Evolutionary conservation across 1,139 yeast genomes (phyloP).

Genomic region (Blastobotrys petasosporus): DNA sequence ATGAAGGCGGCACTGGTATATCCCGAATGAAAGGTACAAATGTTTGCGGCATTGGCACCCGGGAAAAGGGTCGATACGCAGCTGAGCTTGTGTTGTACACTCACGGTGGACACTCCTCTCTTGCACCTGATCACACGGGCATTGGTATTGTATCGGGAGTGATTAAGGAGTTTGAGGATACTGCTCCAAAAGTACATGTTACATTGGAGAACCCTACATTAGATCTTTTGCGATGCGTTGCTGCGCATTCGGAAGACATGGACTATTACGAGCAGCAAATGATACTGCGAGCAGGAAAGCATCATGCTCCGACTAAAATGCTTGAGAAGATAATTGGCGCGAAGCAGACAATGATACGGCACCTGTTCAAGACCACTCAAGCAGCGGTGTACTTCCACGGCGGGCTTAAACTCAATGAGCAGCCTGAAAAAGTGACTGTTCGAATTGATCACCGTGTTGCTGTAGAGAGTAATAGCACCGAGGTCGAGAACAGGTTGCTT

Average conservation of each 20-base stretch:
- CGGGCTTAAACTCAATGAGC: slow-evolving; percentile 64
- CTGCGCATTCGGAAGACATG: slow-evolving; percentile 16
- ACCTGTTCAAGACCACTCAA: slow-evolving; percentile 55
- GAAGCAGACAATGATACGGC: slow-evolving; percentile 21
- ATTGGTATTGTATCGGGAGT: slow-evolving; percentile 64
- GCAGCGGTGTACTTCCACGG: slow-evolving; percentile 66
- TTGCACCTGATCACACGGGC: slow-evolving; percentile 65
- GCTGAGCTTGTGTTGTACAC: slow-evolving; percentile 46
- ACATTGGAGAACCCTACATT: slow-evolving; percentile 48
- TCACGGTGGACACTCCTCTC: slow-evolving; percentile 70
- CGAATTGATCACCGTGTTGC: slow-evolving; percentile 56
- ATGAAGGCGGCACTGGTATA: slow-evolving; percentile 50
- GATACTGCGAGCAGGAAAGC: slow-evolving; percentile 16
- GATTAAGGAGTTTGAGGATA: slow-evolving; percentile 45
- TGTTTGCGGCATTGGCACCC: slow-evolving; percentile 55
- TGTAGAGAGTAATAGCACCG: slow-evolving; percentile 43
- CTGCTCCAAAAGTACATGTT: slow-evolving; percentile 43
- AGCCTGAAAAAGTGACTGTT: slow-evolving; percentile 60
- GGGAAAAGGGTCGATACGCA: slow-evolving; percentile 65
- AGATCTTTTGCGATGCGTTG: slow-evolving; percentile 38
- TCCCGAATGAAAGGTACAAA: slow-evolving; percentile 40
- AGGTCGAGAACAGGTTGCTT: slow-evolving; percentile 39
- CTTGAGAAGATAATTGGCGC: slow-evolving; percentile 14
- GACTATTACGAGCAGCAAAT: slow-evolving; percentile 19
- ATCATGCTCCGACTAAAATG: slow-evolving; percentile 17